Percentiles rank a stretch among this genome's conserved stretches.
These are phyloP conservation scores for Eragrostis curvula DNA, from an alignment of 176 grass and related monocot species.

Conservation along the genomic window DNA sequence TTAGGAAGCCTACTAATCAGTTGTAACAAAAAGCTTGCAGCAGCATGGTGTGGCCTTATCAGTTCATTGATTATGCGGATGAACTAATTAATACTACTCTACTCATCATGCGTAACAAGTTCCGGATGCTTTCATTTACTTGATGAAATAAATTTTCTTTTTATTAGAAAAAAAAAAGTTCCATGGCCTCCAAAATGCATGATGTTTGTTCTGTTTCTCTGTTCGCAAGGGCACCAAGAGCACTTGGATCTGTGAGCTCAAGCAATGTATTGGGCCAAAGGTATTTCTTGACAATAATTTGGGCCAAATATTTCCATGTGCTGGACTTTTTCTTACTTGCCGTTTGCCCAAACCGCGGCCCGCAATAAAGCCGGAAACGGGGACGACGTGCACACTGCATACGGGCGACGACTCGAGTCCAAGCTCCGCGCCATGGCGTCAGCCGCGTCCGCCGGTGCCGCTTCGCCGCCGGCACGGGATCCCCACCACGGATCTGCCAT, in stretches of 20 bases:
- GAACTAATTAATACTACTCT: neutral
- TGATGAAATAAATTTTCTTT: too few species aligned
- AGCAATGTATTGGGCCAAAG: too few species aligned
- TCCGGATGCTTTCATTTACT: too few species aligned
- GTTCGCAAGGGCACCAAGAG: too few species aligned
- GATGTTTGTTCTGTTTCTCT: neutral
- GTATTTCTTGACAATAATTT: too few species aligned
- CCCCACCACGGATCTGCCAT: neutral
- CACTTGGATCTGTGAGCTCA: too few species aligned
- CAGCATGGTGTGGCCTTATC: neutral
- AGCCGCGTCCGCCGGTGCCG: neutral
- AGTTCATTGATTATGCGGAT: neutral
- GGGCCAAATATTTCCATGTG: too few species aligned
- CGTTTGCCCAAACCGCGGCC: too few species aligned
- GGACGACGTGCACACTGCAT: too few species aligned
- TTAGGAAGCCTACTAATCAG: neutral
- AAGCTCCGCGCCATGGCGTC: conserved; percentile 35
- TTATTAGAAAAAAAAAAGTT: too few species aligned
- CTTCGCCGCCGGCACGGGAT: neutral
- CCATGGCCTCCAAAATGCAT: neutral
- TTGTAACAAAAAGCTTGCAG: neutral
- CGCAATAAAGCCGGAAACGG: too few species aligned
- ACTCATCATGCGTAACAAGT: neutral
- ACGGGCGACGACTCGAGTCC: neutral
- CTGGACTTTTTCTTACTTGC: too few species aligned